Conservation (phyloP, 176 grass and related monocot genomes). For the maize (Zea mays) region DNA sequence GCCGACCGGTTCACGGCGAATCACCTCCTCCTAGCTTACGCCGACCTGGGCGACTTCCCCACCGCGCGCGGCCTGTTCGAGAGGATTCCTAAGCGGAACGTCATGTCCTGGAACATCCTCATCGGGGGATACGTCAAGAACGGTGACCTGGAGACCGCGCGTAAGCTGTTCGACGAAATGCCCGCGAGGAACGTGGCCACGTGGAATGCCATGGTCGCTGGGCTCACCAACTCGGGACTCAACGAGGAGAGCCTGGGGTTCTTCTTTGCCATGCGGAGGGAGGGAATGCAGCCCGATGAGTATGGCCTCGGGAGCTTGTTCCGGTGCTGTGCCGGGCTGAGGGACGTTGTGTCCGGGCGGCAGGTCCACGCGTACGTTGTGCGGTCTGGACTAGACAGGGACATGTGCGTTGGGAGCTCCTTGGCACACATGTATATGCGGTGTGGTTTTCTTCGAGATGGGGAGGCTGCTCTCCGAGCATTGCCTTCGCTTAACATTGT, state of each 20-base stretch:
- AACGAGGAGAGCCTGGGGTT: slow-evolving; percentile 49
- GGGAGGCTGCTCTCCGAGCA: slow-evolving; percentile 38
- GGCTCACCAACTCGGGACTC: slow-evolving; percentile 42
- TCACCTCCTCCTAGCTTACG: slow-evolving; percentile 54
- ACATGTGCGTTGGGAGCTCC: slow-evolving; percentile 60
- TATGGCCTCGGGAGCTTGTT: slow-evolving; percentile 62
- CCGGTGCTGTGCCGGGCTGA: slow-evolving; percentile 53
- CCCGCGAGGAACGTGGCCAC: slow-evolving; percentile 50
- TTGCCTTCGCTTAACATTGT: slow-evolving; percentile 50
- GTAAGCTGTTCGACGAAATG: slow-evolving; percentile 63
- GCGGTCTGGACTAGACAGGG: slow-evolving; percentile 44
- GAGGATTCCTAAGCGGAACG: slow-evolving; percentile 44
- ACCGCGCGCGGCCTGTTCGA: slow-evolving; percentile 47
- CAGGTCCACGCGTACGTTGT: slow-evolving; percentile 53
- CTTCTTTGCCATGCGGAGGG: slow-evolving; percentile 50
- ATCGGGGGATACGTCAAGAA: slow-evolving; percentile 51
- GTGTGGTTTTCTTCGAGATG: slow-evolving; percentile 43
- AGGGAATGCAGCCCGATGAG: slow-evolving; percentile 59
- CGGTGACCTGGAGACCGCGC: slow-evolving; percentile 25
- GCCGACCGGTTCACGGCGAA: slow-evolving; percentile 63
- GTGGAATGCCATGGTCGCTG: slow-evolving; percentile 68
- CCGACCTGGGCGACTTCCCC: slow-evolving; percentile 36
- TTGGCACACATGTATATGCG: slow-evolving; percentile 73
- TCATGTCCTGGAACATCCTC: slow-evolving; percentile 83
- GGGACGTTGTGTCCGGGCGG: slow-evolving; percentile 45